Evolutionary conservation across 495 filamentous ascomycete genomes (phyloP), one percentile per base, ranked within the genome.

Genomic region (Aspergillus bridgeri): DNA sequence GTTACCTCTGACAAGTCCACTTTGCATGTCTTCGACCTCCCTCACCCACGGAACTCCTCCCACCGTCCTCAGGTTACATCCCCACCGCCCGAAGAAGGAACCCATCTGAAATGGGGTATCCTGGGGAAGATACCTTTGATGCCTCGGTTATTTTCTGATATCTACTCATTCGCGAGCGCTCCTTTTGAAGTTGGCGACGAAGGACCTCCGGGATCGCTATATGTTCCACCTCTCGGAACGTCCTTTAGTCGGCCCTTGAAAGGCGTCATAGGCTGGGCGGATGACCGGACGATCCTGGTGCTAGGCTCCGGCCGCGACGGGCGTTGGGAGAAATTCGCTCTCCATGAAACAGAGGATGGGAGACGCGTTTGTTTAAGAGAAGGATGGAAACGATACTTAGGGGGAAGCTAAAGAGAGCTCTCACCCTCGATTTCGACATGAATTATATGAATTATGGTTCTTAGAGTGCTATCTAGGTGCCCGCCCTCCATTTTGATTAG

Each of bases 1-100:
- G 91, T 92, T 51, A 97, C 95, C n/a, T 96, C 91, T 22, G 94
- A 98, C 76, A 98, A 97, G 70, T 90, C 87, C 5, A 98, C 91
- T 3, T 74, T 98, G 18, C 94, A 98, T 72, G 83, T 98, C 43
- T 98, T 97, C 67, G 90, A 97, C 53, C 74, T 90, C 19, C 84
- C 83, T 6, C 71, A 76, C 52, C 68, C 69, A 51, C 75, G 64
- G 20, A 71, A 54, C 23, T 46, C 56, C 42, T 58, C 61, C 21
- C 68, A 68, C 55, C 78, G 68, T 51, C 68, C 65, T 58, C 67
- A 73, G 57, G 68, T 63, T 49, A 71, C 68, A 21, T 69, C 69
- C 48, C 58, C 68, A 45, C 58, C 61, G 22, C 58, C 66, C 3
- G 84, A 82, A 25, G 78, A 79, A 38, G 74, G 78, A 15, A 70